phyloP scores from a whole-genome alignment of 129 eudicot genomes.

The Flaveria ramosissima region DNA sequence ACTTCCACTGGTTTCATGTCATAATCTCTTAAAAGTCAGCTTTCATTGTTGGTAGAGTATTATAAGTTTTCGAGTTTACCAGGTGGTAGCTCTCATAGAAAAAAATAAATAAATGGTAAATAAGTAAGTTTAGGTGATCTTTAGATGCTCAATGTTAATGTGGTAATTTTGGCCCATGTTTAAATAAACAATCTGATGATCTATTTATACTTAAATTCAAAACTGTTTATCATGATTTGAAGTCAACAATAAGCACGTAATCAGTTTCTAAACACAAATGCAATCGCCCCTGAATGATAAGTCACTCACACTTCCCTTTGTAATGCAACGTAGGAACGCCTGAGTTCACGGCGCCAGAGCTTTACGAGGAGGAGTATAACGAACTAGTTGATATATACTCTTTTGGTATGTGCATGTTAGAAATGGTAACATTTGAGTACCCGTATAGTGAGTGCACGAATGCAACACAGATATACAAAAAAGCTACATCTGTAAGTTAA shows the following conservation, averaged over 20 bases:
- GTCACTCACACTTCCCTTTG: not conserved
- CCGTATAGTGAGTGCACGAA: constrained; percentile 84
- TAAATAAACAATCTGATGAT: too few species aligned
- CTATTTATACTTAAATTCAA: too few species aligned
- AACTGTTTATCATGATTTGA: not conserved
- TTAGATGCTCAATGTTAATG: too few species aligned
- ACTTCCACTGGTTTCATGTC: too few species aligned
- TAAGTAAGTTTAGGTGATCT: too few species aligned
- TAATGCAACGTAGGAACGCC: constrained; percentile 65
- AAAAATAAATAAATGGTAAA: too few species aligned
- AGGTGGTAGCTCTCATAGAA: too few species aligned
- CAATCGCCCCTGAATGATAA: not conserved
- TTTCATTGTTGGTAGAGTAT: too few species aligned
- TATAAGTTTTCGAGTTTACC: too few species aligned
- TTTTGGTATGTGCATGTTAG: constrained; percentile 95
- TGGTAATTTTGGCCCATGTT: too few species aligned
- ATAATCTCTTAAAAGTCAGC: too few species aligned
- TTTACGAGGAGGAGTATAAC: constrained; percentile 86
- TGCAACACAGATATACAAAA: constrained; percentile 81
- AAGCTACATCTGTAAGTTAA: constrained; percentile 69
- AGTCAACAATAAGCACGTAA: not conserved
- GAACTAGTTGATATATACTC: constrained; percentile 92
- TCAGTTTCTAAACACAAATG: not conserved
- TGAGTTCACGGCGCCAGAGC: constrained; percentile 98
- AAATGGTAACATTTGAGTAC: constrained; percentile 86